A percentile compares a stretch with the other conserved stretches of the same genome.
Conservation (phyloP, 345 rosid genomes). For the Isatis tinctoria region DNA sequence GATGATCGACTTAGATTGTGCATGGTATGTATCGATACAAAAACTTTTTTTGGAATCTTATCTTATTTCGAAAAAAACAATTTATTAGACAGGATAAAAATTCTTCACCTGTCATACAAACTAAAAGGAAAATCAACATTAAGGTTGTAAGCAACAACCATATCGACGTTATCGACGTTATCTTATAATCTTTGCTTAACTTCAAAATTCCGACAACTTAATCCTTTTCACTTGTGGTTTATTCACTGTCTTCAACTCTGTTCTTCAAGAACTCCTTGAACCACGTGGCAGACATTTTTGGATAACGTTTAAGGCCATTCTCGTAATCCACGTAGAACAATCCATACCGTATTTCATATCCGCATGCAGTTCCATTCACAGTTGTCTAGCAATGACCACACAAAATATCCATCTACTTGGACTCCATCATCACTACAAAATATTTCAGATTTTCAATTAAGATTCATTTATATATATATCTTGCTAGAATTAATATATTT, state of each 20-base stretch:
- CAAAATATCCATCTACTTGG: slow-evolving; percentile 47
- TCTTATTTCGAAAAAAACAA: neutral
- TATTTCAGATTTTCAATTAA: neutral
- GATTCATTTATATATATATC: neutral
- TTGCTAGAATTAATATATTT: neutral
- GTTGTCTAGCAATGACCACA: slow-evolving; percentile 57
- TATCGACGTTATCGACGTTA: neutral
- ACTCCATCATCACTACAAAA: slow-evolving; percentile 36
- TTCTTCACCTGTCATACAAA: neutral
- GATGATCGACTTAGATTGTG: neutral
- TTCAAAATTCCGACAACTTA: neutral
- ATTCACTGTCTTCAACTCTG: neutral
- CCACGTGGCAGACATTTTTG: slow-evolving; percentile 61
- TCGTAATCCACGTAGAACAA: slow-evolving; percentile 46
- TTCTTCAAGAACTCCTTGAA: slow-evolving; percentile 38
- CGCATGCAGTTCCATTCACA: slow-evolving; percentile 55
- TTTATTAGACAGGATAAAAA: neutral
- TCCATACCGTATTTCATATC: slow-evolving; percentile 50
- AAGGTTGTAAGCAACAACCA: neutral
- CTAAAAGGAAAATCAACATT: neutral
- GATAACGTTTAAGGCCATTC: slow-evolving; percentile 44
- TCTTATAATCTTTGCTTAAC: neutral
- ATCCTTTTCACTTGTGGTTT: neutral
- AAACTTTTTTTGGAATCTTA: neutral
- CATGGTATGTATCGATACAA: neutral